A percentile compares a stretch with the other conserved stretches of the same genome.
Evolutionary conservation across 139 green algal genomes (phyloP).

Genomic region (Spirogloea muscicola): DNA sequence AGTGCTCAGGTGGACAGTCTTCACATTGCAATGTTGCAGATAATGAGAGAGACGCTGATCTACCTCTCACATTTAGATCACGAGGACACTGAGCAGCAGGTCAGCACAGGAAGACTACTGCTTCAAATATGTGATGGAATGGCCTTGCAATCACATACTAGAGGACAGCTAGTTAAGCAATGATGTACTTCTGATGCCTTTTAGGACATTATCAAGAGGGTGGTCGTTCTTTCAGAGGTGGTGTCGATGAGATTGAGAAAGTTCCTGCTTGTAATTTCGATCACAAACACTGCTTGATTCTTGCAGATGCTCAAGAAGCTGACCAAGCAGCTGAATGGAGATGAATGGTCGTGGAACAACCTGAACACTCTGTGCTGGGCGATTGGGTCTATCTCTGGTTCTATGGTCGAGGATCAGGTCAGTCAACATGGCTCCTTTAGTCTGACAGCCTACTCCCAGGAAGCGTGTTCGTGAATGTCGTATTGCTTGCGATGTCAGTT

Average conservation of each 20-base stretch:
- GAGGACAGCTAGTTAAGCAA: too few relatives aligned
- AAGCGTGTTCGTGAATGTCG: too few relatives aligned
- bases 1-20: too few relatives aligned
- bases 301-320: conserved; percentile 84
- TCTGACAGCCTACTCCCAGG: too few relatives aligned
- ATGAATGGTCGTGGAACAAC: conserved; percentile 80
- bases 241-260: too few relatives aligned
- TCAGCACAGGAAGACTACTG: too few relatives aligned
- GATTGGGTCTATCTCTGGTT: conserved; percentile 92
- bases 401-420: conserved; percentile 70
- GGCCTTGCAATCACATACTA: too few relatives aligned
- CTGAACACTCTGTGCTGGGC: conserved; percentile 99
- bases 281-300: neutral
- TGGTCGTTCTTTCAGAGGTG: too few relatives aligned
- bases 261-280: too few relatives aligned
- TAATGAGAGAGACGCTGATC: conserved; percentile 98
- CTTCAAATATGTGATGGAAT: neutral
- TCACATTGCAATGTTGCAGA: conserved; percentile 46
- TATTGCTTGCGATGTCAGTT: too few relatives aligned
- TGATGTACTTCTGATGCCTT: too few relatives aligned
- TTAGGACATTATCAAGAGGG: too few relatives aligned
- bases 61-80: conserved; percentile 96
- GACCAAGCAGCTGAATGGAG: conserved; percentile 63
- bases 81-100: conserved; percentile 64
- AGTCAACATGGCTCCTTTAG: neutral